Evolutionary conservation across 441 rosid species (phyloP), one percentile per base, ranked within the genome.

Genomic region (Biscutella laevigata): DNA sequence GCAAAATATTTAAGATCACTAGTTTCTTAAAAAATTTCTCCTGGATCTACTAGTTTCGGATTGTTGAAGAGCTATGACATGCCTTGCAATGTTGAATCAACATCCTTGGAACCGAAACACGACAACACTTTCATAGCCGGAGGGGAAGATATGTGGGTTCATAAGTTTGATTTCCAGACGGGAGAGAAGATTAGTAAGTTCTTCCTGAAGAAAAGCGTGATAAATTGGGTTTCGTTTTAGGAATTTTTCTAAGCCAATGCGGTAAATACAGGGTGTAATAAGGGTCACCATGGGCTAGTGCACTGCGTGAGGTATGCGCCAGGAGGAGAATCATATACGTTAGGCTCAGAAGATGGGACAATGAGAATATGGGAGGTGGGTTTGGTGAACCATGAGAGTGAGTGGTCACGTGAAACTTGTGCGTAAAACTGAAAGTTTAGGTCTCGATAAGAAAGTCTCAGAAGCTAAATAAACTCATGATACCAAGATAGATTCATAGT

Each of bases 211-310:
- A 4, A 15, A 17, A 9, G 15, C 28, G 10, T 37, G 3, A 37
- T 14, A 22, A 4, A 12, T 44, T 2, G 22, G 39, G 21, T 26
- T 17, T 42, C 4, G 24, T 25, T 11, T 30, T 21, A 8, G 49
- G 49, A 45, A 55, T 25, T 8, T 32, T 19, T 25, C 5, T 25
- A 56, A 40, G 26, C 20, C 21, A 64, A 48, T 55, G 38, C 6
- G 41, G 66, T 41, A 39, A 33, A 11, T 72, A 69, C 55, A 92
- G 97, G 82, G 42, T 94, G 97, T 80, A 88, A 92, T 73, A 92
- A 92, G 75, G 99, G 99, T 57, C 99, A 94, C 71, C 99, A 88
- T 29, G 99, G 99, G 63, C 95, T 96, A 39, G 87, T 94, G 32
- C 97, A 94, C 53, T 94, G 96, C 9, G 72, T 88, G 43, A 83